Conservation (phyloP, 768 basidiomycete genomes). For the Lactarius psammicola region DNA sequence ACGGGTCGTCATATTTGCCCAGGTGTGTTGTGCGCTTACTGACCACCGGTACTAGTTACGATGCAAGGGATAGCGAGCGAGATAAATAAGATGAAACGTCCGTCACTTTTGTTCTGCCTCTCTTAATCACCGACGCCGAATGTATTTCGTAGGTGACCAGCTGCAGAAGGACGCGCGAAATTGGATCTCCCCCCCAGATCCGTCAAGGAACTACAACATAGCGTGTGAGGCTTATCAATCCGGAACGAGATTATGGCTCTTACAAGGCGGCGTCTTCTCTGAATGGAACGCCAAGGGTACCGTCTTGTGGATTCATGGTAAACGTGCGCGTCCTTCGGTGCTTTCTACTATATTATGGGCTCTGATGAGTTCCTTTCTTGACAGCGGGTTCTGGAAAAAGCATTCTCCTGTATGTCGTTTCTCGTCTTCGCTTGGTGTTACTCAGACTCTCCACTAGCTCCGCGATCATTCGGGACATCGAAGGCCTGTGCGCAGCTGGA, state of each 20-base stretch:
- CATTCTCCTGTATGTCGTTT: not conserved
- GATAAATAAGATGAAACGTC: conserved; percentile 2
- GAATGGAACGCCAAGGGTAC: not conserved
- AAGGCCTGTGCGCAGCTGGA: not conserved
- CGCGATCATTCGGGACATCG: not conserved
- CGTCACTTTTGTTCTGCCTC: not conserved
- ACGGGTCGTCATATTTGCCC: not conserved
- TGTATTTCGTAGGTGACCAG: not conserved
- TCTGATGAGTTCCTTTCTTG: not conserved
- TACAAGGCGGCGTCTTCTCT: not conserved
- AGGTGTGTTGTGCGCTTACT: not conserved
- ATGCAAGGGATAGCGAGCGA: not conserved
- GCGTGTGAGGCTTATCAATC: not conserved
- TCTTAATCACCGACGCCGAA: not conserved
- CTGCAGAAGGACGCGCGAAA: not conserved
- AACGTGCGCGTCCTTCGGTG: not conserved
- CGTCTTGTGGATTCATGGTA: not conserved
- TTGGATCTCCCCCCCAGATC: not conserved
- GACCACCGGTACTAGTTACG: not conserved
- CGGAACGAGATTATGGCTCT: not conserved
- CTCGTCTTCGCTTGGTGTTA: not conserved
- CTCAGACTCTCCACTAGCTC: not conserved
- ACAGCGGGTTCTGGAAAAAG: not conserved
- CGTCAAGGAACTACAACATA: not conserved
- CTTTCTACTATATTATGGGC: not conserved